Conservation (phyloP, 139 green algal species). For the Dunaliella sp. region DNA sequence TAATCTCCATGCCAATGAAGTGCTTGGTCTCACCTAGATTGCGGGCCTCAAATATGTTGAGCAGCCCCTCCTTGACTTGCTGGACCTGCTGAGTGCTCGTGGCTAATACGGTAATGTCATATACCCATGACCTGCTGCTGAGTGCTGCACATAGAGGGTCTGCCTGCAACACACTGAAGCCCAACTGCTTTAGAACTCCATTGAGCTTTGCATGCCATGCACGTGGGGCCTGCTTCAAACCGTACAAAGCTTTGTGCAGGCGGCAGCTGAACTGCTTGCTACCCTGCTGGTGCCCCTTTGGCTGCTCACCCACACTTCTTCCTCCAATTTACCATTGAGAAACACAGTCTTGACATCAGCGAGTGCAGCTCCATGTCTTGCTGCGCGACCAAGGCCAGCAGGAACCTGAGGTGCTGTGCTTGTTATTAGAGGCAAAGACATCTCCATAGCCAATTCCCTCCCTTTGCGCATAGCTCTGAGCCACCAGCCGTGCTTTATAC, state of each 20-base stretch:
- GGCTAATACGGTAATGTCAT: background rate
- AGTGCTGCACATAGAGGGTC: conserved; percentile 9
- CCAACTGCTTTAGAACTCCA: conserved; percentile 9
- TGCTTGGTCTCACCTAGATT: conserved; percentile 7
- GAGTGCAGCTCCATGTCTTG: conserved; percentile 43
- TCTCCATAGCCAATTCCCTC: conserved; percentile 45
- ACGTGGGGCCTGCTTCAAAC: conserved; percentile 37
- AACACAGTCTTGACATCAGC: conserved; percentile 59
- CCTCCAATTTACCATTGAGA: conserved; percentile 52
- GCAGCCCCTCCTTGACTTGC: background rate
- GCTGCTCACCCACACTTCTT: conserved; percentile 38
- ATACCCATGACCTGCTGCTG: background rate
- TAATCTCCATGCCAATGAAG: conserved; percentile 30
- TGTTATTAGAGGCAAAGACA: conserved; percentile 41
- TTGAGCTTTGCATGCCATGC: conserved; percentile 35
- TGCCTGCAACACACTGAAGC: conserved; percentile 17
- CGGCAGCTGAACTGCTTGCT: background rate
- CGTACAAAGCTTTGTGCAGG: conserved; percentile 36
- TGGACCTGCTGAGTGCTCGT: background rate
- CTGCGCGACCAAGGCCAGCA: conserved; percentile 28
- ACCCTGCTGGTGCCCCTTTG: background rate
- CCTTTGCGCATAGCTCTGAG: conserved; percentile 45
- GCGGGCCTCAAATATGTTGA: background rate
- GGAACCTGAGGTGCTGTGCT: conserved; percentile 12
- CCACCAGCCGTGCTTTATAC: conserved; percentile 55